Percentiles rank a stretch among this genome's conserved stretches.
phyloP scores from a whole-genome alignment of 1,284 basidiomycete species.

The Leccinum cinnamomeum region DNA sequence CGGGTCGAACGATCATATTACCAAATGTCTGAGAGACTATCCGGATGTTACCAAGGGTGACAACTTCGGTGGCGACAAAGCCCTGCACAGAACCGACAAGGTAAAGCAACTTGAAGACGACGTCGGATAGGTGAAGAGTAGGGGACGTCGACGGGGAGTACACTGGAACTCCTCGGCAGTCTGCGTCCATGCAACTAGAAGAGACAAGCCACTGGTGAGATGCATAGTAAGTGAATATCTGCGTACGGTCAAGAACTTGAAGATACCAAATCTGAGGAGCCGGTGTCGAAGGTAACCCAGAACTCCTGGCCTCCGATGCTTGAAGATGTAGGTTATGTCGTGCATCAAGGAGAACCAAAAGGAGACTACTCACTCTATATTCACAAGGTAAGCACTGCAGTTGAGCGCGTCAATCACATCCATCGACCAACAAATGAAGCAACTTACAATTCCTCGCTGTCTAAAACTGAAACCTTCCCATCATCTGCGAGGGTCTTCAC shows the following conservation, averaged over 20 bases:
- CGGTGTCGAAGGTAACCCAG: slow-evolving; percentile 38
- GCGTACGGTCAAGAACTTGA: not conserved
- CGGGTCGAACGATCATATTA: slow-evolving; percentile 6
- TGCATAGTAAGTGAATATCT: not conserved
- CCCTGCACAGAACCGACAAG: slow-evolving; percentile 50
- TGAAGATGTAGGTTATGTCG: not conserved
- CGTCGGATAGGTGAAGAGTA: slow-evolving; percentile 35
- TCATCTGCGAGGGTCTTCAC: slow-evolving; percentile 13
- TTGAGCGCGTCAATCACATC: not conserved
- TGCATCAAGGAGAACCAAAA: not conserved
- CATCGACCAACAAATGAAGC: not conserved
- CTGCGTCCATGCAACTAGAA: slow-evolving; percentile 32
- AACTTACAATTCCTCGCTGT: slow-evolving; percentile 35
- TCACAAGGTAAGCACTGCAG: slow-evolving; percentile 32
- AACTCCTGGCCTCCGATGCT: slow-evolving; percentile 36
- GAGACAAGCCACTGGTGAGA: slow-evolving; percentile 39
- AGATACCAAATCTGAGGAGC: slow-evolving; percentile 34
- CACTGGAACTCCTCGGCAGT: slow-evolving; percentile 36
- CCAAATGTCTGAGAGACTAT: slow-evolving; percentile 37
- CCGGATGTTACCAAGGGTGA: slow-evolving; percentile 46
- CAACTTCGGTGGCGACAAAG: slow-evolving; percentile 42
- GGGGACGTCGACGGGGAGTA: slow-evolving; percentile 33
- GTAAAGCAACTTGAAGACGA: slow-evolving; percentile 44
- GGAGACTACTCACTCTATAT: slow-evolving; percentile 24
- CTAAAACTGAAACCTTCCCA: slow-evolving; percentile 18